These are phyloP conservation scores for Mycena filopes DNA, from an alignment of 768 basidiomycete genomes.

Conservation along the genomic window DNA sequence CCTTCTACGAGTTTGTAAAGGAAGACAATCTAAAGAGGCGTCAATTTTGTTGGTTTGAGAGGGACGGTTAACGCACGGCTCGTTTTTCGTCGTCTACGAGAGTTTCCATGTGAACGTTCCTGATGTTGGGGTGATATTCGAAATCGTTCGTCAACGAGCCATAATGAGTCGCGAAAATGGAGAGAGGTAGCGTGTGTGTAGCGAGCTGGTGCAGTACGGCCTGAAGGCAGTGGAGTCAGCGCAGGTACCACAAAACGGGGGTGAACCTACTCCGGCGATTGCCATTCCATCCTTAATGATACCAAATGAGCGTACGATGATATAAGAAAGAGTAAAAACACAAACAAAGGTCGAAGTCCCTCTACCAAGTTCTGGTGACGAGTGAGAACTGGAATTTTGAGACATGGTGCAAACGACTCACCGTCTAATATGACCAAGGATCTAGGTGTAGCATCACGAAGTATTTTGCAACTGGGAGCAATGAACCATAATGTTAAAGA, in stretches of 20 bases:
- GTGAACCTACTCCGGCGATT: conserved; percentile 80
- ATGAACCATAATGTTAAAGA: conserved; percentile 6
- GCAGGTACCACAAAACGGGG: background rate
- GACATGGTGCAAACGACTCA: conserved; percentile 45
- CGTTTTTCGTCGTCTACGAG: conserved; percentile 92
- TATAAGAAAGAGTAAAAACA: conserved; percentile 17
- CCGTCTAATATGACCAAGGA: conserved; percentile 96
- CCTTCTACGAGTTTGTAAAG: conserved; percentile 94
- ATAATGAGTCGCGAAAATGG: conserved; percentile 99
- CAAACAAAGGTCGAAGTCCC: conserved; percentile 93
- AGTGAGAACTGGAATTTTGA: conserved; percentile 24
- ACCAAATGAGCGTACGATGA: conserved; percentile 46
- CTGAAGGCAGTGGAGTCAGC: conserved; percentile 45
- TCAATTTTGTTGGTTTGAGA: background rate
- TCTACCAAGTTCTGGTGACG: conserved; percentile 83
- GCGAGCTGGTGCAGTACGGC: conserved; percentile 95
- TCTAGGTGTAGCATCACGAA: conserved; percentile 92
- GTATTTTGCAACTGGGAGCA: conserved; percentile 81
- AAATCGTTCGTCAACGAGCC: conserved; percentile 96
- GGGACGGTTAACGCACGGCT: conserved; percentile 61
- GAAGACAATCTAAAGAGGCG: conserved; percentile 79
- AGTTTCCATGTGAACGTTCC: conserved; percentile 96
- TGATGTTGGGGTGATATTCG: conserved; percentile 89
- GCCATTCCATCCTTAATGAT: conserved; percentile 86
- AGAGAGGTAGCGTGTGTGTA: conserved; percentile 89